Evolutionary conservation across 2,329 filamentous ascomycete species (phyloP).

Genomic region (Aspergillus oerlinghausenensis): DNA sequence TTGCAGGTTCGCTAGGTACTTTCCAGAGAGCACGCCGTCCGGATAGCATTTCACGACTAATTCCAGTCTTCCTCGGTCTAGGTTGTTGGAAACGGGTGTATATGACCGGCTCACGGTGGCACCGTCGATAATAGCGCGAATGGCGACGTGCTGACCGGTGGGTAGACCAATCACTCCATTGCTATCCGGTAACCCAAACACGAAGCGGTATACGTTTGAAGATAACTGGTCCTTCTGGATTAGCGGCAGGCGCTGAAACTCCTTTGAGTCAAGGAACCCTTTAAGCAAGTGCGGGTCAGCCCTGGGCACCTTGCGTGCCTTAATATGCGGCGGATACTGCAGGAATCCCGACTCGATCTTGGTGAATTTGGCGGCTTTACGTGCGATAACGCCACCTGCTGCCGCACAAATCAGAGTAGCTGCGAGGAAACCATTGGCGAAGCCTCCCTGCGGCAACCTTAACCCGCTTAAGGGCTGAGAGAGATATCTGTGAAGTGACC

Average conservation of each 20-base stretch:
- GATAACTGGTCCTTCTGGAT: conserved; percentile 17
- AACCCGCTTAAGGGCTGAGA: background rate
- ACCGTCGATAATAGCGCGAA: conserved; percentile 46
- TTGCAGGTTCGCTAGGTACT: conserved; percentile 25
- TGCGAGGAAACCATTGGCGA: conserved; percentile 17
- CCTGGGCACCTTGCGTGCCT: conserved; percentile 34
- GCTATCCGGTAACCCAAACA: conserved; percentile 46
- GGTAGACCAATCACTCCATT: conserved; percentile 50
- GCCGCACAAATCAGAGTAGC: conserved; percentile 11
- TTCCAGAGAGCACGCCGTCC: conserved; percentile 27
- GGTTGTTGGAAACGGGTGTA: conserved; percentile 42
- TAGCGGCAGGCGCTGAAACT: conserved; percentile 47
- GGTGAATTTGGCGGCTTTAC: conserved; percentile 14
- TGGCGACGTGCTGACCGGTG: conserved; percentile 54
- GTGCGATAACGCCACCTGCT: conserved; percentile 7
- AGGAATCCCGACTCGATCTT: conserved; percentile 21
- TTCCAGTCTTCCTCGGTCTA: conserved; percentile 29
- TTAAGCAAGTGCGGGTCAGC: conserved; percentile 37
- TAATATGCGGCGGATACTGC: conserved; percentile 31
- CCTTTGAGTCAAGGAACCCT: conserved; percentile 48
- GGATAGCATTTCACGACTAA: conserved; percentile 34
- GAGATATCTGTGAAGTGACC: no score
- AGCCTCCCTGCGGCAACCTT: conserved; percentile 6
- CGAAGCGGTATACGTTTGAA: conserved; percentile 38
- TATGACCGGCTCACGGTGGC: conserved; percentile 50